Conservation (phyloP, 2,329 filamentous ascomycete genomes). For the Blastomyces gilchristii region DNA sequence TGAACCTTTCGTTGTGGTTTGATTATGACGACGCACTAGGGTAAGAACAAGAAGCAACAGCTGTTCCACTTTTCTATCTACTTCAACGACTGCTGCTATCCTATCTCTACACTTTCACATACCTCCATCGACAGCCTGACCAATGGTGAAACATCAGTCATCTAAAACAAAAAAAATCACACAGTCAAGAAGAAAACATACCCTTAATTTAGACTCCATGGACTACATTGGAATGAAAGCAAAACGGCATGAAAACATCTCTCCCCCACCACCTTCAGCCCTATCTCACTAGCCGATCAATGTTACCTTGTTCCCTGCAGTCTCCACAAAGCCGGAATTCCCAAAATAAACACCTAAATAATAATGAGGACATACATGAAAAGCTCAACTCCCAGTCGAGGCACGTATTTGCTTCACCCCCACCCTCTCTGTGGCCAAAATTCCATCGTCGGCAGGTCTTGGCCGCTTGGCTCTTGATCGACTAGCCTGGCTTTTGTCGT, state of each 20-base stretch:
- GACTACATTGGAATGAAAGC: neutral
- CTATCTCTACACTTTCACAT: neutral
- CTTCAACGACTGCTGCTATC: too few species aligned
- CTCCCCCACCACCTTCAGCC: neutral
- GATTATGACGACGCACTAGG: too few species aligned
- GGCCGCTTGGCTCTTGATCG: neutral
- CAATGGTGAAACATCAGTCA: neutral
- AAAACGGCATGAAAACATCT: neutral
- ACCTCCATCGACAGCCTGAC: neutral
- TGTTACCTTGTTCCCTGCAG: neutral
- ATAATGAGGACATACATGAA: neutral
- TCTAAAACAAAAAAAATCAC: neutral
- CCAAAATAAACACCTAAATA: neutral
- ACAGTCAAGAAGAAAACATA: neutral
- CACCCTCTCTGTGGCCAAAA: neutral
- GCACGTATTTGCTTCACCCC: neutral
- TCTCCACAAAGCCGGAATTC: neutral
- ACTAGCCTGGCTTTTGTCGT: neutral
- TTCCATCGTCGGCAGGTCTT: neutral
- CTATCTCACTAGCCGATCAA: neutral
- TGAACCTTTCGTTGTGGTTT: too few species aligned
- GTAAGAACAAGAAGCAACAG: too few species aligned
- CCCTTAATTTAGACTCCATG: neutral
- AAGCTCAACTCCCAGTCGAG: neutral
- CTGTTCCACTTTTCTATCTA: too few species aligned